Conservation (phyloP, 495 filamentous ascomycete genomes). For the Annulohypoxylon moriforme region DNA sequence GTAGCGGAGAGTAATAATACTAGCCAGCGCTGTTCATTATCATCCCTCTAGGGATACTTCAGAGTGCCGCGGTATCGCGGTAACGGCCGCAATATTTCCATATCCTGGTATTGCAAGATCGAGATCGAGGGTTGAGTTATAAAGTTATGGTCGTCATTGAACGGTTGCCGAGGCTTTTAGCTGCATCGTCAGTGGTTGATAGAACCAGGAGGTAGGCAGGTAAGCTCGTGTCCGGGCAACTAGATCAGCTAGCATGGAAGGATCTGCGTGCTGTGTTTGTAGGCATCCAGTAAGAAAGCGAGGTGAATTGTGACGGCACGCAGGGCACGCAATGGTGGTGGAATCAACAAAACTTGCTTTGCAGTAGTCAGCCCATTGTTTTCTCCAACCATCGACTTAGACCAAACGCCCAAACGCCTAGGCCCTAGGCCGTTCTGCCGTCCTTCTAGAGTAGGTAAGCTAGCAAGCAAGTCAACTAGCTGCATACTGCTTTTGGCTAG, state of each 20-base stretch:
- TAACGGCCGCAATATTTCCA: conserved; percentile 18
- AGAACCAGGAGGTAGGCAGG: conserved; percentile 28
- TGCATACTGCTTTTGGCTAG: conserved; percentile 24
- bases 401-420: conserved; percentile 4
- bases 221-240: conserved; percentile 37
- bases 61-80: conserved; percentile 5
- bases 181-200: conserved; percentile 19
- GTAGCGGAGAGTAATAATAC: conserved; percentile 7
- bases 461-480: conserved; percentile 13
- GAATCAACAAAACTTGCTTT: conserved; percentile 39
- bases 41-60: background rate
- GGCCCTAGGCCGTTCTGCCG: conserved; percentile 27
- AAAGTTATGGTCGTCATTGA: conserved; percentile 21
- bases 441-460: too few species aligned
- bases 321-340: conserved; percentile 25
- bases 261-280: conserved; percentile 39
- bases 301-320: conserved; percentile 30
- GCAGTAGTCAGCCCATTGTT: conserved; percentile 20
- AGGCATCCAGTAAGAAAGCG: conserved; percentile 35
- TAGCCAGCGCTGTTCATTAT: background rate
- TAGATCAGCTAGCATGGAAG: conserved; percentile 28
- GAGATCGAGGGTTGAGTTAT: conserved; percentile 29
- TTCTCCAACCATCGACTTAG: conserved; percentile 26
- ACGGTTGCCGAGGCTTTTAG: conserved; percentile 28
- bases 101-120: conserved; percentile 24